Conservation (phyloP, 805 yeast genomes). For the Kodamaea neixiangensis region DNA sequence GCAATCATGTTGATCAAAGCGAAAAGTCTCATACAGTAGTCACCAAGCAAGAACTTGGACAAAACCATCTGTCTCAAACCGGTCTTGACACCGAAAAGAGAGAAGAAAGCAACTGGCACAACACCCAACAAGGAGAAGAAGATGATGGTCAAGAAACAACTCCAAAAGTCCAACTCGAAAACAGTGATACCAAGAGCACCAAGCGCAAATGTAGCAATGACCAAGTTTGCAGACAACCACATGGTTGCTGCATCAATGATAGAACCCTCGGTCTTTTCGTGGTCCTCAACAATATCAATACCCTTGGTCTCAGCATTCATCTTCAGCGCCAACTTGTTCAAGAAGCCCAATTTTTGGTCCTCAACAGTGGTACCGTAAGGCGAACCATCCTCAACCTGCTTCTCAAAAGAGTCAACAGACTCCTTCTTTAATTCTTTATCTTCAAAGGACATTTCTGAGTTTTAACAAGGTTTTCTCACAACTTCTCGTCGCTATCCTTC, state of each 20-base stretch:
- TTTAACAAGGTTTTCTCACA: constrained; percentile 9
- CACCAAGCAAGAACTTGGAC: constrained; percentile 77
- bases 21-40: constrained; percentile 71
- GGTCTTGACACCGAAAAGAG: constrained; percentile 77
- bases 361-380: constrained; percentile 29
- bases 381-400: constrained; percentile 23
- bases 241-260: constrained; percentile 73
- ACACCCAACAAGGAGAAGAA: constrained; percentile 76
- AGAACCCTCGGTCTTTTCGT: constrained; percentile 70
- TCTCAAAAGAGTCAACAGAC: constrained; percentile 25
- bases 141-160: constrained; percentile 62
- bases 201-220: constrained; percentile 75
- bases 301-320: constrained; percentile 60
- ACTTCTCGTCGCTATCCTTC: neutral
- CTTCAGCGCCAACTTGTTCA: constrained; percentile 35
- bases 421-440: constrained; percentile 21
- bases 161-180: constrained; percentile 73
- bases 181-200: constrained; percentile 65
- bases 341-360: constrained; percentile 23
- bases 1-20: constrained; percentile 78
- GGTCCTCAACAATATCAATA: constrained; percentile 77
- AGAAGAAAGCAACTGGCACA: constrained; percentile 77
- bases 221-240: constrained; percentile 93
- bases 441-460: constrained; percentile 8
- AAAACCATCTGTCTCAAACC: constrained; percentile 89